Conservation (phyloP, 106 monocot species). For the Hemerocallis citrina region DNA sequence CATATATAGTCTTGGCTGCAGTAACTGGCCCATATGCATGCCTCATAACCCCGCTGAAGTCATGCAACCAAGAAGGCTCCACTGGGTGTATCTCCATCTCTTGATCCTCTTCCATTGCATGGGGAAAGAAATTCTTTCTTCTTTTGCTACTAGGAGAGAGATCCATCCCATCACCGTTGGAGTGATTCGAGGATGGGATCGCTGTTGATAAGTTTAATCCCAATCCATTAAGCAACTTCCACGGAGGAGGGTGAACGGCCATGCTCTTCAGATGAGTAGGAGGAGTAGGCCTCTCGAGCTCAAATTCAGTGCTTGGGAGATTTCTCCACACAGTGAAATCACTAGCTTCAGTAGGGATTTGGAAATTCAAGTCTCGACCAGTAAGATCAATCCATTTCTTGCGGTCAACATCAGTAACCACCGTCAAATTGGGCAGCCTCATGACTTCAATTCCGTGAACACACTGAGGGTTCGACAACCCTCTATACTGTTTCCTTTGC, state of each 20-base stretch:
- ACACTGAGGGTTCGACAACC: constrained; percentile 59
- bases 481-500: constrained; percentile 61
- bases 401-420: constrained; percentile 32
- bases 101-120: constrained; percentile 40
- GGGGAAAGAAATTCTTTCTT: constrained; percentile 33
- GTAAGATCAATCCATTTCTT: constrained; percentile 53
- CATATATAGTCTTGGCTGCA: constrained; percentile 37
- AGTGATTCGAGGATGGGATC: constrained; percentile 24
- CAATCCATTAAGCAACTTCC: constrained; percentile 38
- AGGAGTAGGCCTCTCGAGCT: constrained; percentile 39
- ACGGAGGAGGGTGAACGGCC: constrained; percentile 14
- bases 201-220: constrained; percentile 43
- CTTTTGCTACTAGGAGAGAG: constrained; percentile 37
- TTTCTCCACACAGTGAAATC: constrained; percentile 56
- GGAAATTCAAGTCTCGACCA: constrained; percentile 41
- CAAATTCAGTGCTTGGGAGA: constrained; percentile 39
- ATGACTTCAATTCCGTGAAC: constrained; percentile 55
- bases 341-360: constrained; percentile 41
- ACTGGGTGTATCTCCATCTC: constrained; percentile 38
- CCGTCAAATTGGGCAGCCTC: constrained; percentile 29
- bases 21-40: constrained; percentile 30
- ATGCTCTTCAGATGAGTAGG: constrained; percentile 6
- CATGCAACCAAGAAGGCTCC: constrained; percentile 33
- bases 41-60: constrained; percentile 33
- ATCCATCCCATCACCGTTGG: constrained; percentile 30